phyloP scores from a whole-genome alignment of 495 filamentous ascomycete genomes.

The Clavariopsis aquatica region DNA sequence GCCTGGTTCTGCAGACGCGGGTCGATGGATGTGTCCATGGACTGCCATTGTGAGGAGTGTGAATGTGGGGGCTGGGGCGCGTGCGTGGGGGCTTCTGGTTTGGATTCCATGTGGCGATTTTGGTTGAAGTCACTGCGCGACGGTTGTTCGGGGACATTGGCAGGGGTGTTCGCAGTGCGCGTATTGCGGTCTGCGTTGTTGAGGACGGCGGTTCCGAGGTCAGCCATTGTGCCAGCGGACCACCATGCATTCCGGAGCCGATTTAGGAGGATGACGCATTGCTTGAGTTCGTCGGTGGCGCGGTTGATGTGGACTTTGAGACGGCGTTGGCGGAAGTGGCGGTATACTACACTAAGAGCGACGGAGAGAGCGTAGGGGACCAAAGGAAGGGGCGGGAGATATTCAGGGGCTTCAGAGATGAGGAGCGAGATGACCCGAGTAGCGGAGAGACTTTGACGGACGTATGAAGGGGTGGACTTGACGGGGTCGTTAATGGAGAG shows the following conservation, averaged over 20 bases:
- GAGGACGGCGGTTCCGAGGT: slow-evolving; percentile 49
- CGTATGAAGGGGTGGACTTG: slow-evolving; percentile 53
- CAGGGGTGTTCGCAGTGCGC: slow-evolving; percentile 30
- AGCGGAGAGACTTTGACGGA: slow-evolving; percentile 64
- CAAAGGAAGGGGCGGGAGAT: slow-evolving; percentile 62
- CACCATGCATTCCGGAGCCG: slow-evolving; percentile 60
- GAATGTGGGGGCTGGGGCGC: neutral
- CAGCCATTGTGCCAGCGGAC: slow-evolving; percentile 62
- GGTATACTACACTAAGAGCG: slow-evolving; percentile 69
- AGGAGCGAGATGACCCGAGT: slow-evolving; percentile 65
- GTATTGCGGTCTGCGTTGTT: slow-evolving; percentile 36
- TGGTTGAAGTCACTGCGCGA: neutral
- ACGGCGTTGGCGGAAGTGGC: slow-evolving; percentile 67
- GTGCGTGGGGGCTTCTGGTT: slow-evolving; percentile 4
- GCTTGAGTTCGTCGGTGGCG: slow-evolving; percentile 61
- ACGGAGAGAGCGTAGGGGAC: slow-evolving; percentile 68
- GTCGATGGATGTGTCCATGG: slow-evolving; percentile 22
- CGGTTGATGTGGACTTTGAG: slow-evolving; percentile 64
- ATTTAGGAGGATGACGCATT: slow-evolving; percentile 59
- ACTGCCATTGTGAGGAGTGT: slow-evolving; percentile 9
- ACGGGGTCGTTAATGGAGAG: slow-evolving; percentile 47
- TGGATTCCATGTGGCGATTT: slow-evolving; percentile 6
- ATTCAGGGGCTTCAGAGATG: slow-evolving; percentile 54
- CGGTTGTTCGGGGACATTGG: slow-evolving; percentile 5
- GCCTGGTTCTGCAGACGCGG: slow-evolving; percentile 29